Evolutionary conservation across 164 flowering plant genomes (phyloP).

Genomic region (Tetracentron sinense): DNA sequence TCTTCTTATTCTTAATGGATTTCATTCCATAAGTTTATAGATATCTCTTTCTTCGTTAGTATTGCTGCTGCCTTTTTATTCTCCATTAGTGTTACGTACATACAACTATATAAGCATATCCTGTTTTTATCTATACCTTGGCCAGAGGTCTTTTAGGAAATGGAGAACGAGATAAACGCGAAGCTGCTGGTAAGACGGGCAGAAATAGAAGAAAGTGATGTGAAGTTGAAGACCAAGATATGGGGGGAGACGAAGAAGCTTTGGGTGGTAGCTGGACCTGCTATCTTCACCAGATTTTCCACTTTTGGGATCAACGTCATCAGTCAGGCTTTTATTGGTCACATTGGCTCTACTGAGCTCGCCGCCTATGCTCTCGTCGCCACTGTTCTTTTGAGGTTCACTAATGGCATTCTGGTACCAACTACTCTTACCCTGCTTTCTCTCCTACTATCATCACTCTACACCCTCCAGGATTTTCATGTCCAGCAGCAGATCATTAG

Average conservation of each 20-base stretch:
- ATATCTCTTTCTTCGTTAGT: too few species aligned
- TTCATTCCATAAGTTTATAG: too few species aligned
- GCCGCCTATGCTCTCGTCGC: conserved; percentile 50
- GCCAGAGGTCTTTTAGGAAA: too few species aligned
- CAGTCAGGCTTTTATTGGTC: conserved; percentile 56
- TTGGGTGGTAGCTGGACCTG: conserved; percentile 59
- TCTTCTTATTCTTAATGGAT: too few species aligned
- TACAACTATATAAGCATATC: too few species aligned
- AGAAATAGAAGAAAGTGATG: conserved; percentile 9
- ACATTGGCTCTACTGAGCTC: conserved; percentile 41
- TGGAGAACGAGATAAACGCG: too few species aligned
- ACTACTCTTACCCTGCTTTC: not conserved
- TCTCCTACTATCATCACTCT: not conserved
- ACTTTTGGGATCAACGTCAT: conserved; percentile 39
- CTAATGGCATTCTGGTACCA: conserved; percentile 44
- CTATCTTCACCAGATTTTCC: conserved; percentile 48
- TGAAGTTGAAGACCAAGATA: conserved; percentile 17
- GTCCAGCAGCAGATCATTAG: too few species aligned
- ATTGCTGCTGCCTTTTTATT: too few species aligned
- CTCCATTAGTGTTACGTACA: too few species aligned
- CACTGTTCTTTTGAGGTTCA: conserved; percentile 45
- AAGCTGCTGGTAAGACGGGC: too few species aligned
- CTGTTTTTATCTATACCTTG: too few species aligned
- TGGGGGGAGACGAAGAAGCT: conserved; percentile 45
- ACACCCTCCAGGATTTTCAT: too few species aligned